phyloP scores from a whole-genome alignment of 495 filamentous ascomycete species.

The Penicillium arizonense region DNA sequence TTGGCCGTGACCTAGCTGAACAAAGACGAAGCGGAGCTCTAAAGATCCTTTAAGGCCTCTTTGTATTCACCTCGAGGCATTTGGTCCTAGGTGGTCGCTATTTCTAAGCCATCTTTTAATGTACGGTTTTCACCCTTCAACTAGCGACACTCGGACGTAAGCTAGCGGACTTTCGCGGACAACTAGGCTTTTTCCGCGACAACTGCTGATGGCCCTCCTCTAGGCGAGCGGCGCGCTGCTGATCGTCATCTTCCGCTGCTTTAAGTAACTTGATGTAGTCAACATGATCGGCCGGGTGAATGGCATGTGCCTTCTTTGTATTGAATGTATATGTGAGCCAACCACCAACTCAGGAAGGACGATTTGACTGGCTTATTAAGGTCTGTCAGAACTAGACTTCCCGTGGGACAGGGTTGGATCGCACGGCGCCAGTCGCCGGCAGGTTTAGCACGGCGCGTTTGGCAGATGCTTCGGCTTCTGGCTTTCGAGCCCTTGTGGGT shows the following conservation, averaged over 20 bases:
- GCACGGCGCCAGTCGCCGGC: neutral
- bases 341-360: neutral
- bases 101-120: neutral
- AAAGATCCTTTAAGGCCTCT: neutral
- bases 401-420: neutral
- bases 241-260: neutral
- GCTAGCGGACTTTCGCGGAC: neutral
- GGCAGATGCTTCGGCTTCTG: neutral
- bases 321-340: neutral
- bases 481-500: neutral
- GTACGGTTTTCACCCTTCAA: neutral
- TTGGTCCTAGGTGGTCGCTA: neutral
- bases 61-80: conserved; percentile 1
- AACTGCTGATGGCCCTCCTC: neutral
- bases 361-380: neutral
- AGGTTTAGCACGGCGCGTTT: neutral
- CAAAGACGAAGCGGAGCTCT: neutral
- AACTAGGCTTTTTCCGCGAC: neutral
- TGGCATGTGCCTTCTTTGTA: neutral
- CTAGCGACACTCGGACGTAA: neutral
- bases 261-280: neutral
- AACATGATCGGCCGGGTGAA: neutral
- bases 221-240: neutral
- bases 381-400: neutral
- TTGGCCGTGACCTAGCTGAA: neutral